Base-by-base conservation (phyloP, 2,329 filamentous ascomycete genomes). In the Ilyonectria destructans region DNA sequence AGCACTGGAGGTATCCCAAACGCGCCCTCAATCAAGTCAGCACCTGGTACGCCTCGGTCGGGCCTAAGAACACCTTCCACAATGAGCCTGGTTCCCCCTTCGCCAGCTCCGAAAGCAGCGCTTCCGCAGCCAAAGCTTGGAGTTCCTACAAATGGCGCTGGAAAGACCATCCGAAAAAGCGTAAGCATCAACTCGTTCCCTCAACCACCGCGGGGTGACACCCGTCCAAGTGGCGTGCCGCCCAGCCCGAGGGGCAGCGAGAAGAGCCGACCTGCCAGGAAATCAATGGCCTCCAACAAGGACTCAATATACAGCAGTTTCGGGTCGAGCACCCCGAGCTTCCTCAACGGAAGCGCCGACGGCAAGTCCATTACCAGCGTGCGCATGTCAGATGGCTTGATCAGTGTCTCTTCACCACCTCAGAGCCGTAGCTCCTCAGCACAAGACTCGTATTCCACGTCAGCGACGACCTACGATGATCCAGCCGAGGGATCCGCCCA, bases 171-270 rank as follows among this genome's bases (percentile, higher is more conserved):
- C 62, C 90, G 95, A 69, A 97, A 97, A 82, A 93, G 93, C 1
- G 92, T 97, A 77, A 98, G 95, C 85, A 97, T 98, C 77, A 96
- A 95, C 78, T 92, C 94, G 1, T 98, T 98, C 77, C 96, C 96
- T 33, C 93, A 97, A 71, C 96, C 96, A 15, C 96, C 96, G 15
- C 91, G 91, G 73, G 89, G 90, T 55, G 87, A 88, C 61, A 86
- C 82, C 61, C 86, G 88, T 71, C 82, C 85, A 55, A 84, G 84
- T 74, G 94, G 87, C 82, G 84, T 90, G 64, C 93, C 89, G 58
- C 89, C 86, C 62, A 89, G 89, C 81, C 90, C 87, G 69, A 81
- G 91, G 52, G 86, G 87, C 19, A 84, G 82, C 67, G 89, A 88
- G 46, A 84, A 83, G 9, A 66, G 85, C 61, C 79, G 82, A 70